phyloP scores from a whole-genome alignment of 2,329 filamentous ascomycete species.

The Aspergillus persii region DNA sequence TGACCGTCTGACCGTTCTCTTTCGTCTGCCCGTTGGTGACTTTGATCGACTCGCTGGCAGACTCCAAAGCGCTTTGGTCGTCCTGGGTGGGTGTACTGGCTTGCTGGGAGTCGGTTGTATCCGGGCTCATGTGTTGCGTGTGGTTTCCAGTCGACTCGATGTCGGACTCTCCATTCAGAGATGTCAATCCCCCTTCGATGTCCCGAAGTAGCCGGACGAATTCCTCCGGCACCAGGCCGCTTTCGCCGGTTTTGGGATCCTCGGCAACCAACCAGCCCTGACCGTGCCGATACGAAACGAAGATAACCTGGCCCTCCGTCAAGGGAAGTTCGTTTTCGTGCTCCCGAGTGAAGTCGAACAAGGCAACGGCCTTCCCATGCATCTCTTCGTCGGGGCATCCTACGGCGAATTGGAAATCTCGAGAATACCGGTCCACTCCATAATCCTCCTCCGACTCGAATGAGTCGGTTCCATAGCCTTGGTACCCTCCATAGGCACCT shows the following conservation, averaged over 20 bases:
- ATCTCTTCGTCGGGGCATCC: slow-evolving; percentile 96
- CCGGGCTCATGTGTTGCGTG: slow-evolving; percentile 55
- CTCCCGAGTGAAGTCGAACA: slow-evolving; percentile 92
- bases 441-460: slow-evolving; percentile 47
- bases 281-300: slow-evolving; percentile 92
- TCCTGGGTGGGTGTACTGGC: slow-evolving; percentile 31
- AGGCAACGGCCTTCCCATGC: slow-evolving; percentile 90
- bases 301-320: slow-evolving; percentile 91
- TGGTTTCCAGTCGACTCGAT: slow-evolving; percentile 45
- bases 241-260: slow-evolving; percentile 90
- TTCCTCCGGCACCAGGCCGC: slow-evolving; percentile 91
- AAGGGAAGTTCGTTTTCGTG: slow-evolving; percentile 95
- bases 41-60: slow-evolving; percentile 9
- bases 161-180: slow-evolving; percentile 58
- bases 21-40: slow-evolving; percentile 27
- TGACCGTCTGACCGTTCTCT: slow-evolving; percentile 18
- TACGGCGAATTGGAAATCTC: slow-evolving; percentile 92
- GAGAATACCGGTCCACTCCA: slow-evolving; percentile 72
- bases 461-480: slow-evolving; percentile 29
- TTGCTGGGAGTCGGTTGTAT: slow-evolving; percentile 43
- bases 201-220: slow-evolving; percentile 90
- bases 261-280: slow-evolving; percentile 97
- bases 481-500: slow-evolving; percentile 45
- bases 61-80: slow-evolving; percentile 13
- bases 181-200: slow-evolving; percentile 85